phyloP scores from a whole-genome alignment of 495 filamentous ascomycete genomes.

The Glonium stellatum region DNA sequence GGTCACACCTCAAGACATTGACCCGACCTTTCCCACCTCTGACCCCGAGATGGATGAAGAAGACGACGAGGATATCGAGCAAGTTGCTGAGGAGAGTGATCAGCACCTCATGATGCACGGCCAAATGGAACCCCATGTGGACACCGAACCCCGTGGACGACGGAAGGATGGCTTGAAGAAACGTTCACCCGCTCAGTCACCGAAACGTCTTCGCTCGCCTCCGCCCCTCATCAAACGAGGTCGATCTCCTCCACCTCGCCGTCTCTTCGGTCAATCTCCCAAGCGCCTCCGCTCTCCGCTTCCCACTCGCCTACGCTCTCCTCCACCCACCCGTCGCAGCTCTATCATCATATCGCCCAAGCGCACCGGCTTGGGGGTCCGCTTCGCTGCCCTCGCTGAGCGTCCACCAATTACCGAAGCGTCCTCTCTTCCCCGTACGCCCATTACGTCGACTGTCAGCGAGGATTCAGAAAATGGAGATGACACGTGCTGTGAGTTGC shows the following conservation, averaged over 20 bases:
- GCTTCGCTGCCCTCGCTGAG: slow-evolving; percentile 25
- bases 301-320: slow-evolving; percentile 40
- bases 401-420: slow-evolving; percentile 34
- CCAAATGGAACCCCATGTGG: slow-evolving; percentile 43
- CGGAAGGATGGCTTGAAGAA: slow-evolving; percentile 34
- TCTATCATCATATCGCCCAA: slow-evolving; percentile 33
- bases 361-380: background rate
- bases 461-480: slow-evolving; percentile 24
- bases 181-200: slow-evolving; percentile 44
- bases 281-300: slow-evolving; percentile 61
- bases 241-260: slow-evolving; percentile 56
- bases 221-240: slow-evolving; percentile 36
- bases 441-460: slow-evolving; percentile 5
- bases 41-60: slow-evolving; percentile 72
- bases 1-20: slow-evolving; percentile 84
- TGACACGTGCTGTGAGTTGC: slow-evolving; percentile 22
- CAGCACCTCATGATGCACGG: slow-evolving; percentile 52
- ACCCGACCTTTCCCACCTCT: slow-evolving; percentile 91
- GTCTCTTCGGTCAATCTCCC: slow-evolving; percentile 62
- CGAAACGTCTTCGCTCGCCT: slow-evolving; percentile 45
- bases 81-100: slow-evolving; percentile 45
- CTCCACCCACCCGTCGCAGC: slow-evolving; percentile 45
- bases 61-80: slow-evolving; percentile 40
- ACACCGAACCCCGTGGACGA: slow-evolving; percentile 37
- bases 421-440: slow-evolving; percentile 35